Base-by-base conservation (phyloP, 257 asterid species). In the Nicotiana undulata region DNA sequence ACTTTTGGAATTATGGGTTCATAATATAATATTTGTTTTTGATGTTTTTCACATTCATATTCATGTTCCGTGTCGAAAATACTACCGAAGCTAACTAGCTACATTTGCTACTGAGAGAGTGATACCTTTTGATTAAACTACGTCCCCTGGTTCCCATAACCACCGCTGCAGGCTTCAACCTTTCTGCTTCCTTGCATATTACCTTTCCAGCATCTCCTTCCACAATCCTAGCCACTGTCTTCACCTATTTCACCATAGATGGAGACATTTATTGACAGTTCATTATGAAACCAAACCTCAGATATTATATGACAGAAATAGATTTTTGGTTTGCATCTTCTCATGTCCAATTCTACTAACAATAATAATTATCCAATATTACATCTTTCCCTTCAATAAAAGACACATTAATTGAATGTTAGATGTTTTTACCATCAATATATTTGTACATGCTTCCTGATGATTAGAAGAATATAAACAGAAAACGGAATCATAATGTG, bases 151-250 rank as follows among this genome's bases (percentile, higher is more conserved):
- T 93, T 79, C 99, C 99, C 91, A 93, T 75, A 7, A 95, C 94
- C 20, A 95, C 92, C 75, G 99, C 98, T 79, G 92, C 97, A 49
- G 98, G 99, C 86, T 85, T 93, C 86, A 92, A 83, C 90, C 94
- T 89, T 85, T 92, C 97, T 44, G 97, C 99, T 84, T 92, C 98
- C 91, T 82, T 91, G 92, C 97, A 93, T 84, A 95, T 92, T 26
- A 87, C 92, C 84, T 92, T 93, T 63, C 97, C 99, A 6, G 95
- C 93, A 80, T 95, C 98, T 83, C 99, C 99, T 90, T 95, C 97
- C 83, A 93, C 97, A 58, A 95, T 93, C 87, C 97, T 87, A 74
- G 98, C 97, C 85, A 80, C 84, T 4, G 97, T 77, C 84, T 34
- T 89, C 56, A 91, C 95, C 99, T 95, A 83, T 84, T 78, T 77